A percentile compares a stretch with the other conserved stretches of the same genome.
Evolutionary conservation across 352 stramenopile species (phyloP).

Genomic region (Phytophthora pini): DNA sequence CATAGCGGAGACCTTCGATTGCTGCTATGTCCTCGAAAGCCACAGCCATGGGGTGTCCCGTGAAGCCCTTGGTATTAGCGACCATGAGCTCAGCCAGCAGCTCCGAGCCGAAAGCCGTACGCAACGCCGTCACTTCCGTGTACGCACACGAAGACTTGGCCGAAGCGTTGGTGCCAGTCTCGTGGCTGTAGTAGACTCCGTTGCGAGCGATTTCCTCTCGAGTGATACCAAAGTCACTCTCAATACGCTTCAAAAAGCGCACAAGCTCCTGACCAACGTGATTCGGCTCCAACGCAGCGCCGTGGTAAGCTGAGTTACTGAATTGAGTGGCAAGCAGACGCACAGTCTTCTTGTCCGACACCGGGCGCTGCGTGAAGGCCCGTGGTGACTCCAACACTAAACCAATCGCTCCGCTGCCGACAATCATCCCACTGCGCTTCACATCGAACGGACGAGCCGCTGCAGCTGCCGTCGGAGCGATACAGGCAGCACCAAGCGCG

Average conservation of each 20-base stretch:
- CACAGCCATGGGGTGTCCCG: constrained; percentile 96
- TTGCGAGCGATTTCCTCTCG: constrained; percentile 90
- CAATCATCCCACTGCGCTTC: constrained; percentile 93
- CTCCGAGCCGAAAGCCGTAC: constrained; percentile 74
- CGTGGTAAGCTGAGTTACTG: constrained; percentile 97
- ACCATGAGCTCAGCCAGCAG: constrained; percentile 82
- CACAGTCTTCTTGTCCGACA: constrained; percentile 40
- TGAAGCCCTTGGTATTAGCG: constrained; percentile 95
- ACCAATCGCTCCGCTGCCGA: constrained; percentile 91
- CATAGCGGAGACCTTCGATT: constrained; percentile 90
- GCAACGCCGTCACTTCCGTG: constrained; percentile 87
- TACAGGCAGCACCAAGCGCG: constrained; percentile 93
- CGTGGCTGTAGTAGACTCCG: constrained; percentile 97
- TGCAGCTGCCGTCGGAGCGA: constrained; percentile 68
- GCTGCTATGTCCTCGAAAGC: constrained; percentile 97
- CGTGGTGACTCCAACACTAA: constrained; percentile 75
- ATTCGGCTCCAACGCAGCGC: constrained; percentile 92
- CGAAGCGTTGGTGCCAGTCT: constrained; percentile 96
- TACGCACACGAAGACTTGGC: constrained; percentile 93
- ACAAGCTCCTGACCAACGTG: constrained; percentile 95
- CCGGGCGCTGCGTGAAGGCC: constrained; percentile 34
- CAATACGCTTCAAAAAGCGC: constrained; percentile 88
- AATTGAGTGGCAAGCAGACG: constrained; percentile 94
- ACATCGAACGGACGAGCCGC: constrained; percentile 94
- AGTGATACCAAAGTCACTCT: constrained; percentile 92